Conservation (phyloP, 257 asterid genomes). For the Solanum pinnatisectum region DNA sequence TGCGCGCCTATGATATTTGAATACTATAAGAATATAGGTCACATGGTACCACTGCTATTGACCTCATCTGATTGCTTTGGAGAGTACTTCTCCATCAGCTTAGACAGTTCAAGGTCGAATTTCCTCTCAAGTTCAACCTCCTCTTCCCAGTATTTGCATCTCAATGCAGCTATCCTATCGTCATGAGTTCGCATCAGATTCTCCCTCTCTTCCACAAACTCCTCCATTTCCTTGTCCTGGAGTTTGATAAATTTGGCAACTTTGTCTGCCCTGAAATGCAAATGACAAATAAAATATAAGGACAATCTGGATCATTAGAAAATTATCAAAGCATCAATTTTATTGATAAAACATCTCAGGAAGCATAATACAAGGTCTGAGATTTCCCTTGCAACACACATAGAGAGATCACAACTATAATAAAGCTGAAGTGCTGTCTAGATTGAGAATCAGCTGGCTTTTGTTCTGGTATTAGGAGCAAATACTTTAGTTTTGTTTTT, state of each 20-base stretch:
- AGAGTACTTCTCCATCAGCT: neutral
- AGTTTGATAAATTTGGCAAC: neutral
- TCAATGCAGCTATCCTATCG: neutral
- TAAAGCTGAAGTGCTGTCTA: neutral
- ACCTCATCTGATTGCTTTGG: neutral
- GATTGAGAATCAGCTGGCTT: neutral
- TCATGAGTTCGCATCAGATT: neutral
- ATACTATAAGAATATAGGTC: neutral
- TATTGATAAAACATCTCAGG: neutral
- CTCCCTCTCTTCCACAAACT: neutral
- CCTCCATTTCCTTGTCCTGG: neutral
- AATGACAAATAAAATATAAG: neutral
- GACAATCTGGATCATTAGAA: neutral
- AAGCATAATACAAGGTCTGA: neutral
- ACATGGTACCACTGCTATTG: neutral
- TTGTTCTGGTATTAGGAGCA: neutral
- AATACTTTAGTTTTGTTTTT: neutral
- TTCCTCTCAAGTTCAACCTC: neutral
- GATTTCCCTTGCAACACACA: neutral
- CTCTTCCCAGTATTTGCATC: neutral
- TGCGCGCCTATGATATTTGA: neutral
- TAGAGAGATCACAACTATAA: neutral
- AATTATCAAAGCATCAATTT: neutral
- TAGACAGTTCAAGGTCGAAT: neutral
- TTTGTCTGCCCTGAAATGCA: neutral